These are phyloP conservation scores for Cryptomeria japonica DNA, from an alignment of 75 land plant species.

Conservation along the genomic window DNA sequence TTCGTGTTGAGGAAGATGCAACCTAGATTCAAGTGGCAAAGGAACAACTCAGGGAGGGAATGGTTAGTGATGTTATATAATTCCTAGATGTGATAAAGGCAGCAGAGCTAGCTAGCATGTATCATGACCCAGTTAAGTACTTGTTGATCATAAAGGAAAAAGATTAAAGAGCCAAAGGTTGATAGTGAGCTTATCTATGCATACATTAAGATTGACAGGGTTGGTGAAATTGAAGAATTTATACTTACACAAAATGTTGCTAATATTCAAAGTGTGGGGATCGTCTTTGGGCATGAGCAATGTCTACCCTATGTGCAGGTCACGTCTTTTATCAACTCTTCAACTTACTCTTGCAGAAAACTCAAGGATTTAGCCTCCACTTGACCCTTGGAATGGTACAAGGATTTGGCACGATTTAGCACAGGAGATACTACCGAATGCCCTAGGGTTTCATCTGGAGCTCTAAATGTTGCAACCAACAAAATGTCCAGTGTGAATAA, in stretches of 20 bases:
- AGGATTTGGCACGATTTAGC: too few relatives aligned
- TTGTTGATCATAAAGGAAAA: constrained; percentile 95
- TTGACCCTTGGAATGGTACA: too few relatives aligned
- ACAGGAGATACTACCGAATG: too few relatives aligned
- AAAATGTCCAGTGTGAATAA: too few relatives aligned
- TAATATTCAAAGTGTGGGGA: constrained; percentile 97
- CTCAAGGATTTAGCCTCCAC: too few relatives aligned
- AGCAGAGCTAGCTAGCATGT: constrained; percentile 67
- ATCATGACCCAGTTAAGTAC: constrained; percentile 86
- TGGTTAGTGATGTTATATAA: constrained; percentile 89
- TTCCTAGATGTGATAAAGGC: constrained; percentile 87
- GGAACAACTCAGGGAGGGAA: constrained; percentile 92
- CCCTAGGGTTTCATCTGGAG: too few relatives aligned
- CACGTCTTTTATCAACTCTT: too few relatives aligned
- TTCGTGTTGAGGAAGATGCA: constrained; percentile 97
- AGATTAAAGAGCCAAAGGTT: constrained; percentile 90
- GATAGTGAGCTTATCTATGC: constrained; percentile 98
- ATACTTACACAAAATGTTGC: constrained; percentile 97
- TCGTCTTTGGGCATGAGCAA: too few relatives aligned
- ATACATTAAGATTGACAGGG: constrained; percentile 95
- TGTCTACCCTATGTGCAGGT: too few relatives aligned
- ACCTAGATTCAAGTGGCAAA: constrained; percentile 99
- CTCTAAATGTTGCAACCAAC: too few relatives aligned
- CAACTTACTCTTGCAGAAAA: too few relatives aligned
- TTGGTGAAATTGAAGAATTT: too few relatives aligned